Evolutionary conservation across 345 rosid species (phyloP).

Genomic region (Camelina neglecta): DNA sequence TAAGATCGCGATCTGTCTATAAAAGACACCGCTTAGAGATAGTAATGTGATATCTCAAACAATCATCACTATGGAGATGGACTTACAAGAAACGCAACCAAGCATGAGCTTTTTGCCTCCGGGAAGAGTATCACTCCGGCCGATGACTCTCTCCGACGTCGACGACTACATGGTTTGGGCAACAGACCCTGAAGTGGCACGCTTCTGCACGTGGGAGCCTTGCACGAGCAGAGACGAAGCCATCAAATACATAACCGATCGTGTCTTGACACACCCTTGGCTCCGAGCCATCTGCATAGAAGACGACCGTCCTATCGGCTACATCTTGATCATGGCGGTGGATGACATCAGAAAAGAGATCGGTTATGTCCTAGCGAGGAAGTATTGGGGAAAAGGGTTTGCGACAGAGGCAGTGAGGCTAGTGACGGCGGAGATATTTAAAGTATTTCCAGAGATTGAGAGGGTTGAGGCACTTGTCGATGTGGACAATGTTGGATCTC

Average conservation of each 20-base stretch:
- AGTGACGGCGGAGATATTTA: constrained; percentile 49
- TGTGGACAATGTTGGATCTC: constrained; percentile 60
- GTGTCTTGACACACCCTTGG: constrained; percentile 60
- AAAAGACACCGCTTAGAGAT: constrained; percentile 14
- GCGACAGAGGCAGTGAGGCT: constrained; percentile 57
- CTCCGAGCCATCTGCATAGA: constrained; percentile 60
- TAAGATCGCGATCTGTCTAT: neutral
- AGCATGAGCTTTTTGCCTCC: constrained; percentile 11
- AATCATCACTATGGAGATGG: constrained; percentile 17
- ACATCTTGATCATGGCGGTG: constrained; percentile 54
- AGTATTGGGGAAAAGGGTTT: constrained; percentile 66
- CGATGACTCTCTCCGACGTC: constrained; percentile 48
- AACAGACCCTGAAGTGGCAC: constrained; percentile 50
- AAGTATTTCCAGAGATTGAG: constrained; percentile 54
- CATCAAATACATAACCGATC: constrained; percentile 47
- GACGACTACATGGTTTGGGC: constrained; percentile 81
- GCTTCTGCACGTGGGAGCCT: constrained; percentile 60
- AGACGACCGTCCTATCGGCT: constrained; percentile 53
- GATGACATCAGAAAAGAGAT: constrained; percentile 58
- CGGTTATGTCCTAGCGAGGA: constrained; percentile 55
- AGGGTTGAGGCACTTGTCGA: constrained; percentile 69
- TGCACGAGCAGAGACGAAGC: constrained; percentile 54
- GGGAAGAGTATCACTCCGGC: constrained; percentile 49
- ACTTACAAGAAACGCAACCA: constrained; percentile 14
- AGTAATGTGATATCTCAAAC: constrained; percentile 27